These are phyloP conservation scores for Gynandropsis gynandra DNA, from an alignment of 345 rosid genomes.

Conservation along the genomic window DNA sequence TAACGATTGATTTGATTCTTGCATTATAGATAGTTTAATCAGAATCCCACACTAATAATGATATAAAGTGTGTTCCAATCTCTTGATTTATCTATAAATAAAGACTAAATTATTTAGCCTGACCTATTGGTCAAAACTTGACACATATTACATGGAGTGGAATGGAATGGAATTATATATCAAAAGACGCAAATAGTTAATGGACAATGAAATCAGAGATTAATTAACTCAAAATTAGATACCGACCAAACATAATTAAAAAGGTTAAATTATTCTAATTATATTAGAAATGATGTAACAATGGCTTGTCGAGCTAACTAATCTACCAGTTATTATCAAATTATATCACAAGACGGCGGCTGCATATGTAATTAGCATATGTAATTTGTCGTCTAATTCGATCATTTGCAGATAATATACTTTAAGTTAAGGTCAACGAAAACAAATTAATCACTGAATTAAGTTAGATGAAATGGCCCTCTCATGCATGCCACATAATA, in stretches of 20 bases:
- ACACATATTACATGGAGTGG: conserved; percentile 16
- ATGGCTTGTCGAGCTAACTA: conserved; percentile 15
- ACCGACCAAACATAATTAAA: conserved; percentile 21
- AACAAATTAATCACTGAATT: conserved; percentile 25
- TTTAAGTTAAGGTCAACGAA: conserved; percentile 7
- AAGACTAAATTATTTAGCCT: too few species aligned
- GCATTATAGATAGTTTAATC: too few species aligned
- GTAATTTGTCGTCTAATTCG: conserved; percentile 6
- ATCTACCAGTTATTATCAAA: conserved; percentile 21
- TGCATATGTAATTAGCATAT: conserved; percentile 23
- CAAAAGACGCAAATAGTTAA: conserved; percentile 16
- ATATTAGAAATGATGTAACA: conserved; percentile 9
- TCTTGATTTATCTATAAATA: too few species aligned
- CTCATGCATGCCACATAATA: conserved; percentile 14
- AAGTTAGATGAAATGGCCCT: conserved; percentile 33
- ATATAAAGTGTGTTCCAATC: too few species aligned
- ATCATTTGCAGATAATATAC: conserved; percentile 18
- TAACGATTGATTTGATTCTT: too few species aligned
- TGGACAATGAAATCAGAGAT: conserved; percentile 24
- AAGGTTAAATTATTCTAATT: conserved; percentile 12
- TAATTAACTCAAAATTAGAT: conserved; percentile 22
- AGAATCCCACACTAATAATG: too few species aligned
- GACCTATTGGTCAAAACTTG: conserved; percentile 20
- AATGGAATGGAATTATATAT: conserved; percentile 1
- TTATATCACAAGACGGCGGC: conserved; percentile 30